A percentile compares a stretch with the other conserved stretches of the same genome.
Conservation (phyloP, 2,329 filamentous ascomycete genomes). For the Penicillium sp. region DNA sequence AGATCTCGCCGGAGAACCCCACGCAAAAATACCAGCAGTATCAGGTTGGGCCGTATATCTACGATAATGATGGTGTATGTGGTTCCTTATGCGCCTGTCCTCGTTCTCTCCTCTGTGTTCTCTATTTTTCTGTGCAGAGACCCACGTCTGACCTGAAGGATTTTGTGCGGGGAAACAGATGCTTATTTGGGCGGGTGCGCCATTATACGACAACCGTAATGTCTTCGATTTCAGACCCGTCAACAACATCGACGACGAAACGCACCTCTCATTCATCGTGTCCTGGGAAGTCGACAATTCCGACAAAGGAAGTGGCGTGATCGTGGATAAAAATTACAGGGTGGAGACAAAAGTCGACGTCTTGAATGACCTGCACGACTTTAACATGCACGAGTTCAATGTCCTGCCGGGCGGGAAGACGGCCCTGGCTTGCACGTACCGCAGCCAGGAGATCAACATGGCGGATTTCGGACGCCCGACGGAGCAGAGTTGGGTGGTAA, state of each 20-base stretch:
- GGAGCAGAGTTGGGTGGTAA: conserved; percentile 33
- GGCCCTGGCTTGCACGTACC: conserved; percentile 35
- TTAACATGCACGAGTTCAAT: conserved; percentile 48
- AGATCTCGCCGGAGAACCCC: conserved; percentile 25
- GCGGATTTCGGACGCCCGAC: conserved; percentile 34
- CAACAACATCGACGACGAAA: conserved; percentile 44
- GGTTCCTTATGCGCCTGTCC: not conserved
- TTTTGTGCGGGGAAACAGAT: conserved; percentile 28
- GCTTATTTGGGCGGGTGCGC: conserved; percentile 53
- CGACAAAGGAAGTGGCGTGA: conserved; percentile 50
- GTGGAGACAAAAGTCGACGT: conserved; percentile 43
- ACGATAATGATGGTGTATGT: conserved; percentile 48
- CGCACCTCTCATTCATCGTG: conserved; percentile 52
- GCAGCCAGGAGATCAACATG: conserved; percentile 24
- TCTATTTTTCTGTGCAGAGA: not conserved
- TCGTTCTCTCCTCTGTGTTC: not conserved
- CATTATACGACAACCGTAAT: conserved; percentile 49
- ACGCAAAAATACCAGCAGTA: conserved; percentile 39
- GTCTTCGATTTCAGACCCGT: conserved; percentile 52
- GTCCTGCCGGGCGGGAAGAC: conserved; percentile 38
- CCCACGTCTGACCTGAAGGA: conserved; percentile 7
- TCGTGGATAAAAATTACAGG: conserved; percentile 51
- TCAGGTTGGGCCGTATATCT: conserved; percentile 53
- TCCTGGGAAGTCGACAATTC: conserved; percentile 32
- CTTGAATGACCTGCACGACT: conserved; percentile 28